These are phyloP conservation scores for Leccinum pachyderme DNA, from an alignment of 1,284 basidiomycete species.

Conservation along the genomic window DNA sequence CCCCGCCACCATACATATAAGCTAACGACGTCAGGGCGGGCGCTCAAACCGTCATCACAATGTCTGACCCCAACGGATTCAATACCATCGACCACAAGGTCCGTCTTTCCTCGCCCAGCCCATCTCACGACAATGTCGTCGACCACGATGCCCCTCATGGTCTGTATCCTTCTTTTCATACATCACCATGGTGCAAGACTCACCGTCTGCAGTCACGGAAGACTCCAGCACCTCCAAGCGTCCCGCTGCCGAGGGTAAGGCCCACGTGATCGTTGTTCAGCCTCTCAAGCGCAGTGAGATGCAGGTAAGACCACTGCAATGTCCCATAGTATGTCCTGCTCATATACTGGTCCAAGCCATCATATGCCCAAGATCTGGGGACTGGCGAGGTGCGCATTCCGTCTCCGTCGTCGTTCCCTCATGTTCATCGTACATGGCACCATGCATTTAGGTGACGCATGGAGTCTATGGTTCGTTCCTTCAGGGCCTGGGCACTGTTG, in stretches of 20 bases:
- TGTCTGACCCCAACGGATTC: conserved; percentile 35
- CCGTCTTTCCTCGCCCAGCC: conserved; percentile 44
- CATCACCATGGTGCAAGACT: conserved; percentile 5
- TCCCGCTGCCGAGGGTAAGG: conserved; percentile 32
- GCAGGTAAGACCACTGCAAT: conserved; percentile 54
- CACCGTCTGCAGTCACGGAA: conserved; percentile 51
- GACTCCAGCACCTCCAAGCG: conserved; percentile 37
- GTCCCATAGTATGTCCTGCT: neutral
- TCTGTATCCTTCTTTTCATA: conserved; percentile 33
- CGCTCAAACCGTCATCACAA: conserved; percentile 5
- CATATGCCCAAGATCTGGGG: conserved; percentile 87
- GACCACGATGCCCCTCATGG: conserved; percentile 72
- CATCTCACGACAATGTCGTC: conserved; percentile 64
- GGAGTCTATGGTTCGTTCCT: conserved; percentile 85
- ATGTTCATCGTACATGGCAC: conserved; percentile 6
- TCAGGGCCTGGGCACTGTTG: conserved; percentile 56
- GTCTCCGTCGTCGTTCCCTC: neutral
- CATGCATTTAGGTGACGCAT: conserved; percentile 57
- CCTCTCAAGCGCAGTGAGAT: conserved; percentile 81
- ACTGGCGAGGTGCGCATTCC: conserved; percentile 46
- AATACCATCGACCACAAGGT: conserved; percentile 46
- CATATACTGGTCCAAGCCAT: conserved; percentile 51
- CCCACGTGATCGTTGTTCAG: conserved; percentile 67
- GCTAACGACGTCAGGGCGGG: conserved; percentile 2
- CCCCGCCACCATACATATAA: conserved; percentile 17